A percentile compares a stretch with the other conserved stretches of the same genome.
These are phyloP conservation scores for Microcos paniculata DNA, from an alignment of 345 rosid genomes.

Conservation along the genomic window DNA sequence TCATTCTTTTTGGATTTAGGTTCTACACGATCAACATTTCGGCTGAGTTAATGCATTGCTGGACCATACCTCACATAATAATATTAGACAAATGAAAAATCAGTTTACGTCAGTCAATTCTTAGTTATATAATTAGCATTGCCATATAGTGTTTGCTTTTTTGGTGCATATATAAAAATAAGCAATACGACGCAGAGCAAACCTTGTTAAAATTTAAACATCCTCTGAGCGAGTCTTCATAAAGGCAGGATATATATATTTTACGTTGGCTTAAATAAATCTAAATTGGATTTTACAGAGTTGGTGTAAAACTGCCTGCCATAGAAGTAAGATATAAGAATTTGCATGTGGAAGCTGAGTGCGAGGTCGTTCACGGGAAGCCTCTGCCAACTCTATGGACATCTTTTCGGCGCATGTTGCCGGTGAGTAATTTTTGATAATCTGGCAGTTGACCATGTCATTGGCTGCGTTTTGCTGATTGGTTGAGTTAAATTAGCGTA, in stretches of 20 bases:
- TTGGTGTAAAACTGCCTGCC: conserved; percentile 54
- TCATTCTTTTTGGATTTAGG: too few species aligned
- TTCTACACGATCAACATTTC: too few species aligned
- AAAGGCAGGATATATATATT: not conserved
- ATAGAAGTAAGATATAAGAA: conserved; percentile 62
- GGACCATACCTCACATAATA: too few species aligned
- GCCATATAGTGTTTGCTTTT: too few species aligned
- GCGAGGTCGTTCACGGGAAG: conserved; percentile 65
- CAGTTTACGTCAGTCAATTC: too few species aligned
- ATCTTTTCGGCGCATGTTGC: conserved; percentile 36
- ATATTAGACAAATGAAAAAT: too few species aligned
- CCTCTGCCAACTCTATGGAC: conserved; percentile 85
- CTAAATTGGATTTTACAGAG: conserved; percentile 37
- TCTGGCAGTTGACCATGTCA: not conserved
- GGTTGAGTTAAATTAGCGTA: too few species aligned
- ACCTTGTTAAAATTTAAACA: not conserved
- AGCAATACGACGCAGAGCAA: too few species aligned
- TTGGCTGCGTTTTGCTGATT: not conserved
- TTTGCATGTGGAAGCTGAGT: conserved; percentile 55
- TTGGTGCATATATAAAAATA: too few species aligned
- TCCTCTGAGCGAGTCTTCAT: not conserved
- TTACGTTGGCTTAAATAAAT: not conserved
- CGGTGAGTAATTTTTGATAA: conserved; percentile 38
- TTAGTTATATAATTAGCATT: too few species aligned
- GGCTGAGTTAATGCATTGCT: too few species aligned